phyloP scores from a whole-genome alignment of 2,329 filamentous ascomycete species.

The Colletotrichum camelliae region DNA sequence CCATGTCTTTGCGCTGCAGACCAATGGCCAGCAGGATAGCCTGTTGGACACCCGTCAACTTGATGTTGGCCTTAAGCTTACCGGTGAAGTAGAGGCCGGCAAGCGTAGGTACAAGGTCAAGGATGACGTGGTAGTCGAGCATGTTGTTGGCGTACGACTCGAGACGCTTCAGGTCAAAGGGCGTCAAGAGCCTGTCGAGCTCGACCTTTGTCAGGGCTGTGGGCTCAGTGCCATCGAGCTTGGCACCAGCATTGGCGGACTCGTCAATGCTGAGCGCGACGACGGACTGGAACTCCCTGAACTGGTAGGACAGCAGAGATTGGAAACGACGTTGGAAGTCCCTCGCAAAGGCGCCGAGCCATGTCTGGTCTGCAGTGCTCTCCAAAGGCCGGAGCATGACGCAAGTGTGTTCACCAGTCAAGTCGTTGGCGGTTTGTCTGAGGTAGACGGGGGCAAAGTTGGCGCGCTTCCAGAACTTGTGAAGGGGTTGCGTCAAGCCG shows the following conservation, averaged over 20 bases:
- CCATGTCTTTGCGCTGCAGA: slow-evolving; percentile 87
- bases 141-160: slow-evolving; percentile 97
- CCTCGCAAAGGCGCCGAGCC: slow-evolving; percentile 88
- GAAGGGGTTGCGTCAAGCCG: slow-evolving; percentile 83
- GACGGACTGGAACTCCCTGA: slow-evolving; percentile 79
- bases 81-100: slow-evolving; percentile 86
- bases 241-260: slow-evolving; percentile 76
- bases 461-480: slow-evolving; percentile 96
- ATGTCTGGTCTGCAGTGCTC: slow-evolving; percentile 71
- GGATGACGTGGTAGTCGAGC: slow-evolving; percentile 96
- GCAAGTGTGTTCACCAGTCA: slow-evolving; percentile 96
- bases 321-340: slow-evolving; percentile 97
- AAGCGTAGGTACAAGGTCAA: slow-evolving; percentile 87
- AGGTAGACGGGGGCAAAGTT: slow-evolving; percentile 90
- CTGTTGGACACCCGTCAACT: slow-evolving; percentile 82
- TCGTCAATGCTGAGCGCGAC: slow-evolving; percentile 89
- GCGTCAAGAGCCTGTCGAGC: slow-evolving; percentile 79
- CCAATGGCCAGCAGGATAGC: slow-evolving; percentile 90
- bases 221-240: slow-evolving; percentile 59
- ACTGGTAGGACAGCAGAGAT: slow-evolving; percentile 88
- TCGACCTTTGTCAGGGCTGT: slow-evolving; percentile 72
- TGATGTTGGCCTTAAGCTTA: slow-evolving; percentile 69
- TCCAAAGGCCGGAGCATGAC: slow-evolving; percentile 91
- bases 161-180: slow-evolving; percentile 93
- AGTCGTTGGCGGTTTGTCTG: slow-evolving; percentile 91